Conservation (phyloP, 176 grass and related monocot species). For the Pontederia paniculata region DNA sequence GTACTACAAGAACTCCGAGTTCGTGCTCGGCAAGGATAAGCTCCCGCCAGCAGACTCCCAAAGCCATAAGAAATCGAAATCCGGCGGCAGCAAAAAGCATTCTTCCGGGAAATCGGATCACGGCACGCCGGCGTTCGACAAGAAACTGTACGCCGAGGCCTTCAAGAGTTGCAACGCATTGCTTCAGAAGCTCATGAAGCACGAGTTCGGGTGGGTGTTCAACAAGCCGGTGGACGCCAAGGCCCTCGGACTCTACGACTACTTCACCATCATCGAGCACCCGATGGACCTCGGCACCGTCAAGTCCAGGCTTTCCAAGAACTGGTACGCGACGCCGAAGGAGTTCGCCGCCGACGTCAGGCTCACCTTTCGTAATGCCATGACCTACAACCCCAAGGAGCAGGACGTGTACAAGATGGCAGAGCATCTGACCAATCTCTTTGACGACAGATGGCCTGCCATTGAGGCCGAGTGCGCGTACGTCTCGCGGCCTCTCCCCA, state of each 20-base stretch:
- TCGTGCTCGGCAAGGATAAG: conserved; percentile 78
- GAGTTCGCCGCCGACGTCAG: conserved; percentile 93
- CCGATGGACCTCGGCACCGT: conserved; percentile 30
- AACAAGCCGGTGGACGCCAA: conserved; percentile 21
- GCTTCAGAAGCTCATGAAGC: conserved; percentile 16
- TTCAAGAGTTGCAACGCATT: conserved; percentile 17
- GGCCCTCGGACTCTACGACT: conserved; percentile 9
- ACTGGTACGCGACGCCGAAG: conserved; percentile 51
- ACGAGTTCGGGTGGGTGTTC: conserved; percentile 20
- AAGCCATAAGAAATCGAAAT: conserved; percentile 55
- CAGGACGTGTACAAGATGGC: conserved; percentile 73
- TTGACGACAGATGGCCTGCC: conserved; percentile 48
- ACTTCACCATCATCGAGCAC: conserved; percentile 10
- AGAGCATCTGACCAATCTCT: conserved; percentile 50
- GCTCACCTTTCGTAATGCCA: conserved; percentile 83
- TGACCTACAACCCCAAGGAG: conserved; percentile 85
- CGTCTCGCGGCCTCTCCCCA: conserved; percentile 38
- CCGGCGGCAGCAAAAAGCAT: conserved; percentile 40
- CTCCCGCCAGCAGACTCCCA: conserved; percentile 25
- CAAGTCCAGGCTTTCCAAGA: conserved; percentile 14
- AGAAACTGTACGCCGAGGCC: conserved; percentile 33
- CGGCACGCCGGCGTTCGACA: conserved; percentile 14
- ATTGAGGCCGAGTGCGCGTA: conserved; percentile 44
- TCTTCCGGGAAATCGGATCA: conserved; percentile 21
- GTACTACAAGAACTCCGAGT: conserved; percentile 59